phyloP scores from a whole-genome alignment of 805 yeast genomes.

The Pichia paraexigua region DNA sequence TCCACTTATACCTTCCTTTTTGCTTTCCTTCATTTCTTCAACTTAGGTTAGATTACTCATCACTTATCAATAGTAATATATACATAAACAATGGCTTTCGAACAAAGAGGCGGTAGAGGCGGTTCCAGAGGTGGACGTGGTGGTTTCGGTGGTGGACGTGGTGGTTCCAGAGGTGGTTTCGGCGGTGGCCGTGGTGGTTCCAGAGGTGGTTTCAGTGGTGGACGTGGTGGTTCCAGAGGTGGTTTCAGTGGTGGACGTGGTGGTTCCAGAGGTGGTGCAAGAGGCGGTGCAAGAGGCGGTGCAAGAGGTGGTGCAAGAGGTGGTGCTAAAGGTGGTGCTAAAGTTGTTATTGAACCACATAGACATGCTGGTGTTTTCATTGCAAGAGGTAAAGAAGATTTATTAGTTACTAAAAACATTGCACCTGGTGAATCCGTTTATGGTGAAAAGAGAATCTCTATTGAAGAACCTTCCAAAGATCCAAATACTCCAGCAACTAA shows the following conservation, averaged over 20 bases:
- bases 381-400: slow-evolving; percentile 99
- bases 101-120: slow-evolving; percentile 39
- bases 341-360: slow-evolving; percentile 96
- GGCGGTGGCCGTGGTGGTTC: slow-evolving; percentile 24
- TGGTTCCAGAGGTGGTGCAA: slow-evolving; percentile 43
- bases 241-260: slow-evolving; percentile 32
- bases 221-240: slow-evolving; percentile 34
- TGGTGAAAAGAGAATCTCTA: slow-evolving; percentile 93
- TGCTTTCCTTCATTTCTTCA: not conserved
- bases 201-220: slow-evolving; percentile 31
- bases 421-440: slow-evolving; percentile 99
- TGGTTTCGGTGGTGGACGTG: slow-evolving; percentile 17
- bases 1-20: not conserved
- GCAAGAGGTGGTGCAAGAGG: slow-evolving; percentile 60
- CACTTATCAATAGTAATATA: slow-evolving; percentile 1
- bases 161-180: slow-evolving; percentile 18
- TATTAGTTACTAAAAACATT: slow-evolving; percentile 90
- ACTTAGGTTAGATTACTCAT: not conserved
- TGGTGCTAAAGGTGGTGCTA: slow-evolving; percentile 88
- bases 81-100: slow-evolving; percentile 48
- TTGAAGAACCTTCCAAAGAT: slow-evolving; percentile 88
- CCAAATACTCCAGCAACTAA: slow-evolving; percentile 88
- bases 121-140: slow-evolving; percentile 44
- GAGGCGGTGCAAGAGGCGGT: slow-evolving; percentile 51
- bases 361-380: slow-evolving; percentile 98